Percentiles rank a stretch among this genome's conserved stretches.
phyloP scores from a whole-genome alignment of 345 rosid genomes.

The Lepidium africanum region DNA sequence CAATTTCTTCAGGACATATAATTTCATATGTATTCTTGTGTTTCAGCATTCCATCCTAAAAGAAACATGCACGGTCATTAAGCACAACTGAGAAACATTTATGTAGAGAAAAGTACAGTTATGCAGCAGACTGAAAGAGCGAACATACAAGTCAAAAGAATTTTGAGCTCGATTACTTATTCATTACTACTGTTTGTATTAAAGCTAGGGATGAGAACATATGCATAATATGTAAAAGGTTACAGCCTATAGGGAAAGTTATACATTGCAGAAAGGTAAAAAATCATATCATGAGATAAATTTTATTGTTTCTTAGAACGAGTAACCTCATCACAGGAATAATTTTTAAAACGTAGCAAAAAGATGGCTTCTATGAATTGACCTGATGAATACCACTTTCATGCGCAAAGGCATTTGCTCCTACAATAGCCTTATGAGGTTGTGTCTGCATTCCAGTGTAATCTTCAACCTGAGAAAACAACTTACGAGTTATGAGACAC shows the following conservation, averaged over 20 bases:
- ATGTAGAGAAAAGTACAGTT: background rate
- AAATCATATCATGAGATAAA: background rate
- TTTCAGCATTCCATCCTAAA: constrained; percentile 92
- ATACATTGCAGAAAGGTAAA: background rate
- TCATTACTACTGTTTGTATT: background rate
- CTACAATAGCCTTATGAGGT: constrained; percentile 96
- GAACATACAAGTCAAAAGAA: background rate
- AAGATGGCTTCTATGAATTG: background rate
- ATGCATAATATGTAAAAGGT: background rate
- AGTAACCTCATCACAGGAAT: background rate
- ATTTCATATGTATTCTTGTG: constrained; percentile 93
- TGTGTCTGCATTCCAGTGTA: constrained; percentile 77
- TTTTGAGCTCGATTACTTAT: background rate
- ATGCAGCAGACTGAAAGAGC: constrained; percentile 4
- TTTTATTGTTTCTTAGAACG: background rate
- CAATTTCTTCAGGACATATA: constrained; percentile 79
- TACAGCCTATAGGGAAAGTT: background rate
- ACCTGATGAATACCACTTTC: constrained; percentile 98
- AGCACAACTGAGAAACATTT: background rate
- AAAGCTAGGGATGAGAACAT: background rate
- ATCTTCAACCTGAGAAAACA: constrained; percentile 70
- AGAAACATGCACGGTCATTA: constrained; percentile 3
- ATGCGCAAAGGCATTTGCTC: constrained; percentile 96
- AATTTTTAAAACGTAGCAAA: background rate
- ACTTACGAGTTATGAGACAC: background rate